phyloP scores from a whole-genome alignment of 1,284 basidiomycete genomes.

The Apiotrichum brassicae region DNA sequence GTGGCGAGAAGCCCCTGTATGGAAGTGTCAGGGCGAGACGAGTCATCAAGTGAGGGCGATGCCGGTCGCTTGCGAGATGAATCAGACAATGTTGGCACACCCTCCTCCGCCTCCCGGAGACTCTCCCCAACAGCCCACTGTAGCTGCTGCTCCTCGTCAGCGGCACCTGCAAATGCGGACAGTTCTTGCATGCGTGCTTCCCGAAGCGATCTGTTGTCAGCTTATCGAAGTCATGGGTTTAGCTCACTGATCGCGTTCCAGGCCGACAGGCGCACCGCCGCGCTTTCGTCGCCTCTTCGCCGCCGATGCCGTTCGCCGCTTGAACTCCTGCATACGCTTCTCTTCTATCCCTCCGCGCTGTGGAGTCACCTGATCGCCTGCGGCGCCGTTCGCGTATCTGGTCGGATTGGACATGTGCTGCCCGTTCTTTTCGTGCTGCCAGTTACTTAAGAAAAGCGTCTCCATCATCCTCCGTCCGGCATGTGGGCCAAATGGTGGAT shows the following conservation, averaged over 20 bases:
- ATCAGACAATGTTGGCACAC: background rate
- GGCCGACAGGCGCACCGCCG: slow-evolving; percentile 25
- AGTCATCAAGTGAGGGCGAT: slow-evolving; percentile 3
- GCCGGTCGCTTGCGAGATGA: background rate
- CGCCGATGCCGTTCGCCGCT: slow-evolving; percentile 46
- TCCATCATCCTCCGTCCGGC: slow-evolving; percentile 68
- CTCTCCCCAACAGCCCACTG: slow-evolving; percentile 33
- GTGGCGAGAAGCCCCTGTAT: slow-evolving; percentile 16
- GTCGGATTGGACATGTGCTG: slow-evolving; percentile 28
- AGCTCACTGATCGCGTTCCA: background rate
- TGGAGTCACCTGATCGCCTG: slow-evolving; percentile 29
- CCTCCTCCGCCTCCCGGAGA: background rate
- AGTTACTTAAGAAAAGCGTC: slow-evolving; percentile 43
- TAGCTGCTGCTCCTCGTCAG: slow-evolving; percentile 25
- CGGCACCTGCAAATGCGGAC: slow-evolving; percentile 33
- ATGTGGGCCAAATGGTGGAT: slow-evolving; percentile 48
- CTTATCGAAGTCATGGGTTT: background rate
- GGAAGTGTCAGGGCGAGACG: slow-evolving; percentile 7
- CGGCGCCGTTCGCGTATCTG: slow-evolving; percentile 21
- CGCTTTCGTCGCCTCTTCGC: slow-evolving; percentile 51
- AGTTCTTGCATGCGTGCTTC: slow-evolving; percentile 33
- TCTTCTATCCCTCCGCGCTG: slow-evolving; percentile 32
- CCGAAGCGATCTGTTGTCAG: slow-evolving; percentile 19
- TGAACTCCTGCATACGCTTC: slow-evolving; percentile 19
- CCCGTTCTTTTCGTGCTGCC: slow-evolving; percentile 43